phyloP scores from a whole-genome alignment of 345 rosid species.

The Sonneratia alba region DNA sequence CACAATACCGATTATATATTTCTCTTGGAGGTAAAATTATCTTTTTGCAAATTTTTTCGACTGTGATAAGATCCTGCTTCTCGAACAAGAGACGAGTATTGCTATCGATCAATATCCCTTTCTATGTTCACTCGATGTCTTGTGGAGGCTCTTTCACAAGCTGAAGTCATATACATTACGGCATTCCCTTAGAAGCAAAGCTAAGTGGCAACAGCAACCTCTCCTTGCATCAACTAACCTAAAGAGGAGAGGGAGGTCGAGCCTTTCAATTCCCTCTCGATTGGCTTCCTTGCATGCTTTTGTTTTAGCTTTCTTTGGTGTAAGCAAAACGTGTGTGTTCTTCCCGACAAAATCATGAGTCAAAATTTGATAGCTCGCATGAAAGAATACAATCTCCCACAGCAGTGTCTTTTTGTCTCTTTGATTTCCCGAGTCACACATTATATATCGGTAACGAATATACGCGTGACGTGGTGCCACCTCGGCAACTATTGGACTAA shows the following conservation, averaged over 20 bases:
- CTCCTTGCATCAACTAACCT: not conserved
- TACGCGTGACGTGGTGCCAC: too few relatives aligned
- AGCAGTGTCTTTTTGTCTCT: too few relatives aligned
- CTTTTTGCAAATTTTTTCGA: too few relatives aligned
- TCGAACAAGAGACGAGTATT: not conserved
- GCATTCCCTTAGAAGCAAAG: constrained; percentile 3
- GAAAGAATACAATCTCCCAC: too few relatives aligned
- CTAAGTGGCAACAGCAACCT: not conserved
- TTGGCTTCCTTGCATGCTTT: not conserved
- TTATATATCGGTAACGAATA: too few relatives aligned
- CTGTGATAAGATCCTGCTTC: not conserved
- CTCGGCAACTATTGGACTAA: too few relatives aligned
- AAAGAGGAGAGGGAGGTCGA: not conserved
- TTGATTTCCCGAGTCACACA: too few relatives aligned
- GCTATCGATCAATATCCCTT: not conserved
- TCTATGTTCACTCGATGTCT: not conserved
- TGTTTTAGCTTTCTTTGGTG: not conserved
- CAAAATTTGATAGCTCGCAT: not conserved
- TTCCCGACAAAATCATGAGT: not conserved
- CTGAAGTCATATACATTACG: not conserved
- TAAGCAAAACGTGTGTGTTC: not conserved
- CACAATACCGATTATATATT: too few relatives aligned
- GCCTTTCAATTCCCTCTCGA: not conserved
- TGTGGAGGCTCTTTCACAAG: not conserved
- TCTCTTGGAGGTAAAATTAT: too few relatives aligned